Evolutionary conservation across 1,284 basidiomycete species (phyloP), one percentile per base, ranked within the genome.

Genomic region (Pholiota adiposa): DNA sequence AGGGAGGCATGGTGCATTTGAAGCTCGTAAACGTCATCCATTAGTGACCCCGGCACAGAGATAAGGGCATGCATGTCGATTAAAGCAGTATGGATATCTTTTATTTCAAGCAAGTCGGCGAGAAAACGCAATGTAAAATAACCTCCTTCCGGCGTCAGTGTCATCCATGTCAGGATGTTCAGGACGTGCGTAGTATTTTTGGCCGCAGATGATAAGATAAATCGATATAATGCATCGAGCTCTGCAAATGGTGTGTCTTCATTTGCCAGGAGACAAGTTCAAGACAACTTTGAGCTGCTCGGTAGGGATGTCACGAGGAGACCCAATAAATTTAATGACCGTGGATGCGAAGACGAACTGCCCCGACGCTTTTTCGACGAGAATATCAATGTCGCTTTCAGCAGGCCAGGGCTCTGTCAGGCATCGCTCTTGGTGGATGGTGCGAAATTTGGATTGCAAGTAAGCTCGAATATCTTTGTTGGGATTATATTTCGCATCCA

Each of bases 381-480:
- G 29, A 14, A 5, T 3, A 12, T 51, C 34, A 3, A 56, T 18
- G 14, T 34, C 54, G 8, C 33, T 16, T 23, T 19, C 23, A 8
- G 55, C 29, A 9, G 59, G 59, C 59, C 59, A 60, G 9, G 19
- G 16, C 8, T n/a, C n/a, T 27, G n/a, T 14, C 12, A 11, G 48
- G 18, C 9, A 11, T 11, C 18, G n/a, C 6, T 25, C 18, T 11
- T 33, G 14, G n/a, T 27, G 43, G 27, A 60, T 56, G 9, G 31
- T 25, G 19, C 7, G n/a, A 29, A 60, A 56, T 23, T 19, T 46
- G 5, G 34, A 41, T 14, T 33, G 4, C 18, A 60, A 29, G 16
- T 50, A 60, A 8, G 11, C 33, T 18, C 36, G 43, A 36, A 62
- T 59, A 29, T 62, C 57, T 29, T 38, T 16, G 23, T 60, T 21